These are phyloP conservation scores for Truncatella angustata DNA, from an alignment of 2,329 filamentous ascomycete species.

Conservation along the genomic window DNA sequence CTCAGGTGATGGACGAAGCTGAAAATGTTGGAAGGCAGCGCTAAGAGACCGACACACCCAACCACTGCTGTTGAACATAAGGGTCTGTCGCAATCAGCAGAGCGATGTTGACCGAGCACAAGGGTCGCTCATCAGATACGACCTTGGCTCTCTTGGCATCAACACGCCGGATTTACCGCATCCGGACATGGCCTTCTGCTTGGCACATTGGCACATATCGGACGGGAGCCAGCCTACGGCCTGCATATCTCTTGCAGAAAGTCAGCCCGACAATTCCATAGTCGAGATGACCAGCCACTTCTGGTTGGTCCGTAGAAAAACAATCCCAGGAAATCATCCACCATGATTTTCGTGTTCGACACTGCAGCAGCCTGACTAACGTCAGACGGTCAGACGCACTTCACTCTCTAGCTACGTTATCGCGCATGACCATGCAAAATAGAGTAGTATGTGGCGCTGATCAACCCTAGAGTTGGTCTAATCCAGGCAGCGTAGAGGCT, in stretches of 20 bases:
- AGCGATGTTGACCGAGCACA: not conserved
- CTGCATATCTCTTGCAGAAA: conserved; percentile 1
- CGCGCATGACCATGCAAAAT: not conserved
- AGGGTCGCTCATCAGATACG: not conserved
- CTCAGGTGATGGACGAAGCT: not conserved
- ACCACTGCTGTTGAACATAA: not conserved
- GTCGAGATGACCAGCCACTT: not conserved
- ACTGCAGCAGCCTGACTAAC: not conserved
- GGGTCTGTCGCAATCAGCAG: not conserved
- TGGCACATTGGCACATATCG: not conserved
- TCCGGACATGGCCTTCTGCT: not conserved
- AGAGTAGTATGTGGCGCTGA: conserved; percentile 4
- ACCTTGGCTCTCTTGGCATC: not conserved
- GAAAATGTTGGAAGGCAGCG: not conserved
- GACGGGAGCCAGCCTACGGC: not conserved
- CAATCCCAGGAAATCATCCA: not conserved
- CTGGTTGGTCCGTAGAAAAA: not conserved
- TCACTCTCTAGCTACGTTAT: not conserved
- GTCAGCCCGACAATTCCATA: not conserved
- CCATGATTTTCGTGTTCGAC: not conserved
- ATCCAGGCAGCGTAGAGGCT: too few species aligned
- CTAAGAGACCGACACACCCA: not conserved
- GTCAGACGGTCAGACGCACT: not conserved
- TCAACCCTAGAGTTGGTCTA: not conserved
- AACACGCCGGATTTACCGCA: not conserved